Base-by-base conservation (phyloP, 495 filamentous ascomycete genomes). In the Aspergillus affinis region DNA sequence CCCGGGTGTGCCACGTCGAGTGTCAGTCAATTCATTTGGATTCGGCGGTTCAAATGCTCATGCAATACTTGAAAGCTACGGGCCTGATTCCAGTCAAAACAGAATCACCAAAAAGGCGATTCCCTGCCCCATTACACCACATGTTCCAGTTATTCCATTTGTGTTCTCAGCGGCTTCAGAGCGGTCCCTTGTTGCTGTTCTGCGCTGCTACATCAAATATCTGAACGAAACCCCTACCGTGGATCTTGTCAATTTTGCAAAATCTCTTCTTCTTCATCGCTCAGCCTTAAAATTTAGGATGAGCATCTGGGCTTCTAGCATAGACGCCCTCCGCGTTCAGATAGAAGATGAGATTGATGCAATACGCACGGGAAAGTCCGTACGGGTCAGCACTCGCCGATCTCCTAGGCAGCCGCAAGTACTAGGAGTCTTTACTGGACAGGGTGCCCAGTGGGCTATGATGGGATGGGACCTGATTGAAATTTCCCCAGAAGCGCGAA, bases 1-100 rank as follows among this genome's bases (percentile, higher is more conserved):
- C 4, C 15, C 20, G 10, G 80, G 76, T 2, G 64, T 71, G 8
- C 76, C 78, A 0, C 79, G 77, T 15, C 75, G 85, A 17, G 82
- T 73, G 0, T 84, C 81, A 60, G 77, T 89, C n/a, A 89, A 88
- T 64, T 81, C 75, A 2, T 87, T 86, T 55, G 85, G 85, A 80
- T 85, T 67, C n/a, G 85, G 86, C 13, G 86, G 86, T 36, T 74
- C 78, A 21, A 88, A 88, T 63, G 74, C 81, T 4, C 85, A 88
- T 57, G 81, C 72, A 17, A 85, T 88, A 45, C 6, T 88, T 3
- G 84, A 88, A 23, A 27, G 46, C 15, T 59, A 61, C 53, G 36
- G 19, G 36, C 26, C n/a, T n/a, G n/a, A n/a, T n/a, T n/a, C n/a
- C n/a, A n/a, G 12, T 12, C 48, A 10, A 12, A 3, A 13, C 2